Base-by-base conservation (phyloP, 2,329 filamentous ascomycete species). In the Albophoma yamanashiensis region DNA sequence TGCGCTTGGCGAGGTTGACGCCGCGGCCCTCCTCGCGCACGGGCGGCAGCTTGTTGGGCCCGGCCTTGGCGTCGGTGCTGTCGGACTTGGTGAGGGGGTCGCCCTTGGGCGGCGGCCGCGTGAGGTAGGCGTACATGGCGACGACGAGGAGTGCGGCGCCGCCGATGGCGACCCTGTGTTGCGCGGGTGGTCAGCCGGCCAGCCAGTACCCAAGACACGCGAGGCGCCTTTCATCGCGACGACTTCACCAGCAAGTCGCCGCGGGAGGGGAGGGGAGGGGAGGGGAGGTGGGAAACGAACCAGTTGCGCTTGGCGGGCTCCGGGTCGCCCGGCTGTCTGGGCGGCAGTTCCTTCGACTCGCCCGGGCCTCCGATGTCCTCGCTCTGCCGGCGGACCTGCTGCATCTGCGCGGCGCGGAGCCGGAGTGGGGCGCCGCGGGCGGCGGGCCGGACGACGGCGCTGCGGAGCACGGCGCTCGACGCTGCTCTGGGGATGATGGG, bases 341-440 rank as follows among this genome's bases (percentile, higher is more conserved):
- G 14, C 1, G 72, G 69, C 1, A 64, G 62, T 3, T 67, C 64
- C 59, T 69, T 60, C n/a, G 74, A 72, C 40, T 71, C 72, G n/a
- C 67, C 69, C 1, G 72, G 72, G 2, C 72, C 72, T 22, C 73
- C 72, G 17, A 73, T 64, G 55, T 69, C 62, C 20, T 69, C 67
- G 27, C 65, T 64, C 31, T 59, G 42, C 50, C 39, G 50, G n/a
- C 64, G 63, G 55, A 59, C 27, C 52, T 69, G 66, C 57, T 11
- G 34, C 34, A 31, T 47, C 58, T 42, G 15, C 56, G 56, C 22
- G 22, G 57, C 38, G 47, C 38, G 59, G 50, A 17, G n/a, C 55
- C 36, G 40, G 58, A 20, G 56, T 42, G 58, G 57, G 50, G 61
- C 56, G 25, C 42, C 42, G 63, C 56, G 59, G 45, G 62, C 52